phyloP scores from a whole-genome alignment of 1,139 yeast species.

The Protomyces gravidus region DNA sequence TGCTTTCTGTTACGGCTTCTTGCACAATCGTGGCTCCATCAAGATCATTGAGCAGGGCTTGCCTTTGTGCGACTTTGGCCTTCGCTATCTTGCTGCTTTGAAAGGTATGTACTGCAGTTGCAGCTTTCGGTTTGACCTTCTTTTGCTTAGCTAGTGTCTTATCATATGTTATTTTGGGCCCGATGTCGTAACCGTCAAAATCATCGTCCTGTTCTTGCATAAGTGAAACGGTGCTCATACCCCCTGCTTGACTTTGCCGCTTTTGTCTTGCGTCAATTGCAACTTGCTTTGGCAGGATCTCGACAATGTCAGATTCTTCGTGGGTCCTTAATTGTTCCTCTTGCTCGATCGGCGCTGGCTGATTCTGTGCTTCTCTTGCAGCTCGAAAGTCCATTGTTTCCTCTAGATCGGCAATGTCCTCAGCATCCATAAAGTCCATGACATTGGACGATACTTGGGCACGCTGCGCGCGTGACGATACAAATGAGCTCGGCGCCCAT shows the following conservation, averaged over 20 bases:
- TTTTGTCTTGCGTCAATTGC: neutral
- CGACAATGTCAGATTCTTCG: no score
- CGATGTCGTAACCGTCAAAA: conserved; percentile 32
- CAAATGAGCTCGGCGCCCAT: conserved; percentile 39
- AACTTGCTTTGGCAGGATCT: conserved; percentile 31
- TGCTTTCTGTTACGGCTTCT: no score
- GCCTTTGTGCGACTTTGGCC: conserved; percentile 1
- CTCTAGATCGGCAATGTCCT: conserved; percentile 38
- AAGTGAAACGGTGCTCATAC: neutral
- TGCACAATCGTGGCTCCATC: conserved; percentile 35
- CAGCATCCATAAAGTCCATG: conserved; percentile 41
- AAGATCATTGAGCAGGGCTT: conserved; percentile 27
- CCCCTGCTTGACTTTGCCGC: neutral
- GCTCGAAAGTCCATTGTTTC: conserved; percentile 30
- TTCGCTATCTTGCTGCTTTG: conserved; percentile 7
- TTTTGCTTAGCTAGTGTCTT: conserved; percentile 25
- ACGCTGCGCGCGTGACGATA: conserved; percentile 35
- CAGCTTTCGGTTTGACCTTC: conserved; percentile 10
- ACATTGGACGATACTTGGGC: conserved; percentile 31
- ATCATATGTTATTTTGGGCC: conserved; percentile 30
- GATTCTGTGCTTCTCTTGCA: conserved; percentile 14
- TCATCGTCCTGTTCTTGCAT: conserved; percentile 34
- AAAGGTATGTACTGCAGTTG: conserved; percentile 11
- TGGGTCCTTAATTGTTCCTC: conserved; percentile 30
- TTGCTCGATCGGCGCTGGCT: neutral